Evolutionary conservation across 2,329 filamentous ascomycete genomes (phyloP), one percentile per base, ranked within the genome.

Genomic region (Hypoxylon sp.): DNA sequence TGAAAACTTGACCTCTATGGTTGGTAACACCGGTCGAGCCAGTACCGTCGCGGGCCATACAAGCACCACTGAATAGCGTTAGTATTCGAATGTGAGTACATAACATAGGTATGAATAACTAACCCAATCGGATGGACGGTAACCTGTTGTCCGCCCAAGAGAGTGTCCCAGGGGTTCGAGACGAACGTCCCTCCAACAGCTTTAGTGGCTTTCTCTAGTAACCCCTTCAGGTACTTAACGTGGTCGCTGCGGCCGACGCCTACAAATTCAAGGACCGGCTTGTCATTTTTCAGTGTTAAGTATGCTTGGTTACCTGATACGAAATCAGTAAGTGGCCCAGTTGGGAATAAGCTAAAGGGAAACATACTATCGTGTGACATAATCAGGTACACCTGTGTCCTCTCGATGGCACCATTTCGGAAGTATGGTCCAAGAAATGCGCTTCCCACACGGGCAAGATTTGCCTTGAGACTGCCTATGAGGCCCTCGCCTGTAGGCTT

Each of bases 51-150:
- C 77, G 77, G 30, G 86, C 85, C 83, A 91, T 89, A 52, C 83
- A 84, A 1, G 88, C 88, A 45, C 89, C 89, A 11, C 85, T 84
- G 60, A n/a, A 61, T 16, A 26, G 32, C 2, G 40, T 73, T 46
- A 72, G 62, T 32, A 67, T 48, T 2, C 9, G 20, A n/a, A n/a
- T n/a, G n/a, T n/a, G n/a, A 7, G 11, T 36, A 6, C 26, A 4
- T 20, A 51, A 22, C 38, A 16, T 6, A 14, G 2, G 4, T 24
- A 6, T 45, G 22, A 16, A 33, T 56, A 60, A 74, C 80, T 74
- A 79, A 84, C 80, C 86, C 88, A 49, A 91, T 86, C 4, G 88
- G 87, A 76, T 91, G 89, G 11, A 91, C 89, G 0, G 88, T 90
- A 20, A 91, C 82, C 72, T 87, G 80, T 64, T 88, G 84, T 55